Percentiles rank a stretch among this genome's conserved stretches.
Conservation (phyloP, 2,329 filamentous ascomycete species). For the Fusarium udum region DNA sequence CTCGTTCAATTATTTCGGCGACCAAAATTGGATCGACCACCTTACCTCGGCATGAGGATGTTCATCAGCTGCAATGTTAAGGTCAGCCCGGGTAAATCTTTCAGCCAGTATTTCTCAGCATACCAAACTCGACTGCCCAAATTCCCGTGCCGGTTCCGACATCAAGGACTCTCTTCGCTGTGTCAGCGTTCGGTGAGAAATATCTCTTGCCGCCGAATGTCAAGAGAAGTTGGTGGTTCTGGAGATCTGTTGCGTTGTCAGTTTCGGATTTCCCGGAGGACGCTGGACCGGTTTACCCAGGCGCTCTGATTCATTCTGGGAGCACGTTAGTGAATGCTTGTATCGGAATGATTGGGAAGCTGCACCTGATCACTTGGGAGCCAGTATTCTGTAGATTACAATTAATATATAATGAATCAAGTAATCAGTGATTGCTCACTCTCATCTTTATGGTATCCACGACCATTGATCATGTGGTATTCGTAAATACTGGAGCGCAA, state of each 20-base stretch:
- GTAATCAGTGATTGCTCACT: neutral
- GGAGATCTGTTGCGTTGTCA: conserved; percentile 7
- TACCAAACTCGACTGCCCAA: conserved; percentile 31
- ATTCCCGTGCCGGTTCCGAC: conserved; percentile 26
- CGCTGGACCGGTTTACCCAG: neutral
- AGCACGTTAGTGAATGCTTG: neutral
- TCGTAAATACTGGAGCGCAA: conserved; percentile 26
- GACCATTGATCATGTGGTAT: conserved; percentile 23
- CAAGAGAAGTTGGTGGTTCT: conserved; percentile 21
- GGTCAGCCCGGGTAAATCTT: rapidly evolving
- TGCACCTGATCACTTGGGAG: conserved; percentile 25
- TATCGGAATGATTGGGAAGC: rapidly evolving
- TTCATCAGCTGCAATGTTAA: neutral
- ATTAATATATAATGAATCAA: neutral
- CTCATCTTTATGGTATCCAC: conserved; percentile 20
- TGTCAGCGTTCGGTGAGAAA: conserved; percentile 9
- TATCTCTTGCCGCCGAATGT: conserved; percentile 15
- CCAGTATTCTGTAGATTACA: conserved; percentile 1
- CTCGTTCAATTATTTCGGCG: rapidly evolving
- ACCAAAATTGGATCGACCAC: rapidly evolving
- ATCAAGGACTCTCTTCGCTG: conserved; percentile 21
- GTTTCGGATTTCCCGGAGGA: rapidly evolving
- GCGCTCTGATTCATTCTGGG: conserved; percentile 26
- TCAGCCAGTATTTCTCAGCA: neutral
- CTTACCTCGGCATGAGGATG: conserved; percentile 27